A percentile compares a stretch with the other conserved stretches of the same genome.
These are phyloP conservation scores for Aristolochia californica DNA, from an alignment of 164 flowering plant genomes.

Conservation along the genomic window DNA sequence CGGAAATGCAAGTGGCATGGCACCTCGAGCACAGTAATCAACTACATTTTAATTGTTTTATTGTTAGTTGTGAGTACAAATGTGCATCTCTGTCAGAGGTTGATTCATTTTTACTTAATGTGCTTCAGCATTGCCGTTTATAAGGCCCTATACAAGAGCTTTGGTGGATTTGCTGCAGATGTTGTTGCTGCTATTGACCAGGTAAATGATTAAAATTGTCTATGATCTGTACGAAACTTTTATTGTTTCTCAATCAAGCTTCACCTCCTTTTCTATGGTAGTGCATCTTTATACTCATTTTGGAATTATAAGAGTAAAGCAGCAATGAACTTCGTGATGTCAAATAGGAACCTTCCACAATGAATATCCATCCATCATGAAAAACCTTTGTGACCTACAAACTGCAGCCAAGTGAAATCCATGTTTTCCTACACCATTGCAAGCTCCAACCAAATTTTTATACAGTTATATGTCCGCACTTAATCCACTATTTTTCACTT, in stretches of 20 bases:
- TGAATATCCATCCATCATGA: no score
- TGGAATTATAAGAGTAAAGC: no score
- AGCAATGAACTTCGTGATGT: no score
- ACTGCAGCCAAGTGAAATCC: no score
- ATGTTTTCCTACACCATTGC: neutral
- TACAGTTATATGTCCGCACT: neutral
- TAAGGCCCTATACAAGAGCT: conserved; percentile 93
- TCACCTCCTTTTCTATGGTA: no score
- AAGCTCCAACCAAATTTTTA: neutral
- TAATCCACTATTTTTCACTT: neutral
- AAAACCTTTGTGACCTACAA: no score
- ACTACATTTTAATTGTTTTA: neutral
- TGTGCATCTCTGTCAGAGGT: neutral
- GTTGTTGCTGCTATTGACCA: conserved; percentile 99
- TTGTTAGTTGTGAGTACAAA: neutral
- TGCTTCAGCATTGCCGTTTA: conserved; percentile 75
- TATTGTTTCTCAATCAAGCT: neutral
- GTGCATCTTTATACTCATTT: no score
- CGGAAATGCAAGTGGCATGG: conserved; percentile 99
- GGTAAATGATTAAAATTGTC: conserved; percentile 29
- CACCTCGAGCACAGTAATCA: conserved; percentile 90
- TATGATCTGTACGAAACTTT: neutral
- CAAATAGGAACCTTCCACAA: no score
- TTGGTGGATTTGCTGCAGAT: conserved; percentile 99
- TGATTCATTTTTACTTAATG: conserved; percentile 4